Base-by-base conservation (phyloP, 345 rosid species). In the Zanthoxylum bungeanum region DNA sequence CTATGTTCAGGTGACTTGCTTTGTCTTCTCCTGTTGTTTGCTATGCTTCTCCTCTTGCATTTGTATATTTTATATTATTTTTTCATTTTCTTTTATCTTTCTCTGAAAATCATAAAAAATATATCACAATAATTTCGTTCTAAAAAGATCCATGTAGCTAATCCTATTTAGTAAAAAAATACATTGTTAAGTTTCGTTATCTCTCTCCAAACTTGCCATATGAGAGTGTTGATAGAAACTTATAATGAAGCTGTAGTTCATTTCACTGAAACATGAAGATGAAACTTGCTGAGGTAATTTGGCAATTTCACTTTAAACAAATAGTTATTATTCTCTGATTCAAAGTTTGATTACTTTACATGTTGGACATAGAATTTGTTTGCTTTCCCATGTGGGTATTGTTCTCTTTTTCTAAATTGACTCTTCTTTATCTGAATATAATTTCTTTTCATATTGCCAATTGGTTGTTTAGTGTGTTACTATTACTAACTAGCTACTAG, bases 1-100 rank as follows among this genome's bases (percentile, higher is more conserved):
- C 73, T 80, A n/a, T 73, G 63, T 57, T 80, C 84, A 80, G 88
- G 88, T 81, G 61, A 78, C 19, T n/a, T 19, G 51, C n/a, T 64
- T 58, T 36, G 72, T 14, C 36, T 25, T 30, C 53, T 49, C 17
- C 30, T 17, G 16, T 33, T 44, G 10, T 19, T 2, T 19, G n/a
- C n/a, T n/a, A n/a, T n/a, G n/a, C n/a, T n/a, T n/a, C n/a, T n/a
- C n/a, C n/a, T n/a, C n/a, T n/a, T n/a, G n/a, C n/a, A n/a, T n/a
- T n/a, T n/a, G n/a, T n/a, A n/a, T n/a, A n/a, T 19, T 57, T 1
- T 12, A 21, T 47, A 28, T 39, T 62, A 52, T 58, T 6, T 21
- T 37, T 16, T 36, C 6, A 22, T 7, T 60, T 66, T 21, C 14
- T 2, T n/a, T n/a, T n/a, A n/a, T n/a, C n/a, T n/a, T n/a, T n/a